A percentile compares a stretch with the other conserved stretches of the same genome.
phyloP scores from a whole-genome alignment of 495 filamentous ascomycete genomes.

The Aspergillus homomorphus region DNA sequence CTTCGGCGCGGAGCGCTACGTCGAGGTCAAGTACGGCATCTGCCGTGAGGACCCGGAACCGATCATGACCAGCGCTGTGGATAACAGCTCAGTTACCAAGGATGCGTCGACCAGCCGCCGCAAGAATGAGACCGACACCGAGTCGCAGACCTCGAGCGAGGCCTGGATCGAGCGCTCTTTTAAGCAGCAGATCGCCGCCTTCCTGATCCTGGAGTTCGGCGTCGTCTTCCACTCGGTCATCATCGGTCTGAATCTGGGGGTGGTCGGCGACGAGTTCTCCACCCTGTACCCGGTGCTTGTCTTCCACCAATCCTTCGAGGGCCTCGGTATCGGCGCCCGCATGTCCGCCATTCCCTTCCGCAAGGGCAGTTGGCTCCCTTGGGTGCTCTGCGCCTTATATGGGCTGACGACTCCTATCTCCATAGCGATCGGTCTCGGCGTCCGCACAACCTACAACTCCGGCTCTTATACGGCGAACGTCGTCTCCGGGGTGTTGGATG shows the following conservation, averaged over 20 bases:
- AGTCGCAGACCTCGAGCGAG: not conserved
- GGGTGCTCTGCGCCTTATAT: conserved; percentile 2
- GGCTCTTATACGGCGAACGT: conserved; percentile 3
- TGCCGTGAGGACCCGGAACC: conserved; percentile 35
- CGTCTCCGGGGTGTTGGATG: not conserved
- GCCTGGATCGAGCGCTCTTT: not conserved
- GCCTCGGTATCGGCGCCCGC: conserved; percentile 4
- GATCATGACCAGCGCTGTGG: conserved; percentile 18
- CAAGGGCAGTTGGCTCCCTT: conserved; percentile 3
- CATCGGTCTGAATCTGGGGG: conserved; percentile 1
- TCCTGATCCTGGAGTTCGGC: conserved; percentile 6
- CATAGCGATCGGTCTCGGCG: not conserved
- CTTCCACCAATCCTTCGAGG: conserved; percentile 5
- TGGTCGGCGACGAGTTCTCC: not conserved
- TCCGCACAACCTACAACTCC: conserved; percentile 2
- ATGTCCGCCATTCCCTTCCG: conserved; percentile 5
- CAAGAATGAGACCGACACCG: not conserved
- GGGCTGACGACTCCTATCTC: conserved; percentile 2
- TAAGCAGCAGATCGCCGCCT: conserved; percentile 2
- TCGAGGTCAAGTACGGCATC: conserved; percentile 48
- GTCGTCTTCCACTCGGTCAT: conserved; percentile 8
- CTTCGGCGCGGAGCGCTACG: conserved; percentile 49
- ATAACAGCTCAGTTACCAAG: not conserved
- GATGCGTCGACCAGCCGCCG: not conserved
- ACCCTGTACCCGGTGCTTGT: conserved; percentile 2